phyloP scores from a whole-genome alignment of 768 basidiomycete species.

The Boletus edulis region DNA sequence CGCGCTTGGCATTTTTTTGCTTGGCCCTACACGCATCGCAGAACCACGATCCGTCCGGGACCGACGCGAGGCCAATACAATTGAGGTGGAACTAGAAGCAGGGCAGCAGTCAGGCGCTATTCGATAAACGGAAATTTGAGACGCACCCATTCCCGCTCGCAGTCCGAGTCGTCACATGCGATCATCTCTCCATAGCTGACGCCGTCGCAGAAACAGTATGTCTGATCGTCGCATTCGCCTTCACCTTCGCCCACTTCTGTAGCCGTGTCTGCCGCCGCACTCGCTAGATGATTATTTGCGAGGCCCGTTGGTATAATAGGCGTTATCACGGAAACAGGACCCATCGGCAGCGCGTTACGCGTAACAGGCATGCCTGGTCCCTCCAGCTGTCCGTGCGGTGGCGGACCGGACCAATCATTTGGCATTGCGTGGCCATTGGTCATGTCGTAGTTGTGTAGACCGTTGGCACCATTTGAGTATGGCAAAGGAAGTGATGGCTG shows the following conservation, averaged over 20 bases:
- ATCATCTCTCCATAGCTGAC: conserved; percentile 94
- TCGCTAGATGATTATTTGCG: conserved; percentile 32
- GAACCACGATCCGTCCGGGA: conserved; percentile 74
- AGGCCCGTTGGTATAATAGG: conserved; percentile 23
- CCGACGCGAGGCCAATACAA: conserved; percentile 65
- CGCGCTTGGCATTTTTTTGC: conserved; percentile 47
- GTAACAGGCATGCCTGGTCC: conserved; percentile 79
- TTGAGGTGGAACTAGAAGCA: conserved; percentile 68
- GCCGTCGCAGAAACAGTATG: conserved; percentile 84
- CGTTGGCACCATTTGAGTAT: conserved; percentile 36
- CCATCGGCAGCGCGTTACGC: conserved; percentile 37
- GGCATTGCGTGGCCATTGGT: conserved; percentile 33
- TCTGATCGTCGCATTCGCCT: conserved; percentile 55
- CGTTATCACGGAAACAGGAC: conserved; percentile 23
- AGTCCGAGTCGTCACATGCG: conserved; percentile 78
- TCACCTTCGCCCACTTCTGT: conserved; percentile 50
- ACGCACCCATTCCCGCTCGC: conserved; percentile 88
- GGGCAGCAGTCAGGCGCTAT: conserved; percentile 11
- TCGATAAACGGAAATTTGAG: conserved; percentile 2
- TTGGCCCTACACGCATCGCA: conserved; percentile 66
- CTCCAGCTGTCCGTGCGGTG: conserved; percentile 56
- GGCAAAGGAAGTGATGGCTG: conserved; percentile 57
- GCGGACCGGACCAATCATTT: conserved; percentile 50
- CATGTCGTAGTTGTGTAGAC: conserved; percentile 41
- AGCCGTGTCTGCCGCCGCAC: conserved; percentile 38